phyloP scores from a whole-genome alignment of 495 filamentous ascomycete genomes.

The Ramalina peruviana region DNA sequence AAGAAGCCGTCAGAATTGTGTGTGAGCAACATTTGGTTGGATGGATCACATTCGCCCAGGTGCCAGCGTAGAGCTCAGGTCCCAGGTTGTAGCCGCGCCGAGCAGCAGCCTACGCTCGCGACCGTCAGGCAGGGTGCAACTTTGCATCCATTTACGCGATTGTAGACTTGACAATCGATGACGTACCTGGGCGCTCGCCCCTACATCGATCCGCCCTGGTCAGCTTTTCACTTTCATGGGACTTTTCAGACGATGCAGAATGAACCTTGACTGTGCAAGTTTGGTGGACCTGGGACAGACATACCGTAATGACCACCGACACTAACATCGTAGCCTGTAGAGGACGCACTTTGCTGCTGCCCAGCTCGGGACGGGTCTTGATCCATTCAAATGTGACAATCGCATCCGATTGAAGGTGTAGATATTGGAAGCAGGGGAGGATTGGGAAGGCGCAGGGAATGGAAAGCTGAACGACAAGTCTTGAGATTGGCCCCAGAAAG shows the following conservation, averaged over 20 bases:
- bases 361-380: slow-evolving; percentile 36
- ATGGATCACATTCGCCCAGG: slow-evolving; percentile 77
- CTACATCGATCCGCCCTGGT: slow-evolving; percentile 29
- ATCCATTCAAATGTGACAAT: slow-evolving; percentile 32
- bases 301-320: slow-evolving; percentile 85
- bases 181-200: slow-evolving; percentile 71
- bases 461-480: no score
- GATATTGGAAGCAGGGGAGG: no score
- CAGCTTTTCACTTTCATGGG: slow-evolving; percentile 1
- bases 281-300: slow-evolving; percentile 15
- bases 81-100: slow-evolving; percentile 31
- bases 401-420: no score
- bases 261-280: no score
- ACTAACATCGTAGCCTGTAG: slow-evolving; percentile 61
- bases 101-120: slow-evolving; percentile 16
- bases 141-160: slow-evolving; percentile 2
- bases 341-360: slow-evolving; percentile 40
- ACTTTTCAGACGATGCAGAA: no score
- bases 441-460: no score
- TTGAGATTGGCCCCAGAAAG: no score
- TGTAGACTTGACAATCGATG: background rate
- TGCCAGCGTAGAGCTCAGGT: slow-evolving; percentile 77
- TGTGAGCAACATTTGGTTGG: background rate
- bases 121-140: slow-evolving; percentile 15
- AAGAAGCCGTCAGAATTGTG: slow-evolving; percentile 8